These are phyloP conservation scores for Acorus calamus DNA, from an alignment of 106 monocot species.

Conservation along the genomic window DNA sequence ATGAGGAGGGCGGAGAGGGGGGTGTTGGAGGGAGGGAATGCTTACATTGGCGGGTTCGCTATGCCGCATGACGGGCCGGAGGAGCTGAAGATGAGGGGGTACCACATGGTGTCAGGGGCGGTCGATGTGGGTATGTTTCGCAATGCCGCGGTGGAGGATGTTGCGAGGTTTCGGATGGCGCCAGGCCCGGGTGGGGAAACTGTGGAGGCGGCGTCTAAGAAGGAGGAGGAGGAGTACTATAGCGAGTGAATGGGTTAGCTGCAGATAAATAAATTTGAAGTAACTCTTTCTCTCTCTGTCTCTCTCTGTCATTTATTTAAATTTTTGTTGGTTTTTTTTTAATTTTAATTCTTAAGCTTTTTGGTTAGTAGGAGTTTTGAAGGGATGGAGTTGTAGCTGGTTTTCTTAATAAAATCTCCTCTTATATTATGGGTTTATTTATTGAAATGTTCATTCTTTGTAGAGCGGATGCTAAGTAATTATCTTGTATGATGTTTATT, in stretches of 20 bases:
- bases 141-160: constrained; percentile 71
- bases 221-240: constrained; percentile 61
- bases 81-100: constrained; percentile 72
- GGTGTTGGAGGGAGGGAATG: constrained; percentile 25
- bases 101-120: constrained; percentile 76
- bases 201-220: constrained; percentile 18
- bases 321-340: no score
- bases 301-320: no score
- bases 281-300: no score
- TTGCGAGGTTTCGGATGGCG: constrained; percentile 33
- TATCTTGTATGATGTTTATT: no score
- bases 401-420: no score
- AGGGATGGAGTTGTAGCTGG: no score
- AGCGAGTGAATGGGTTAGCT: constrained; percentile 41
- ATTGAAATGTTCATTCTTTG: no score
- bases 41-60: constrained; percentile 62
- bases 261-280: no score
- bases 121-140: constrained; percentile 72
- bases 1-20: constrained; percentile 52
- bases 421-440: no score
- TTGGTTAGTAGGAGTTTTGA: no score
- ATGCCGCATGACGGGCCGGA: constrained; percentile 72
- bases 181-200: neutral
- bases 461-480: no score
- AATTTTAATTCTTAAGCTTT: no score